Base-by-base conservation (phyloP, 805 yeast species). In the Yamadazyma akitaensis region DNA sequence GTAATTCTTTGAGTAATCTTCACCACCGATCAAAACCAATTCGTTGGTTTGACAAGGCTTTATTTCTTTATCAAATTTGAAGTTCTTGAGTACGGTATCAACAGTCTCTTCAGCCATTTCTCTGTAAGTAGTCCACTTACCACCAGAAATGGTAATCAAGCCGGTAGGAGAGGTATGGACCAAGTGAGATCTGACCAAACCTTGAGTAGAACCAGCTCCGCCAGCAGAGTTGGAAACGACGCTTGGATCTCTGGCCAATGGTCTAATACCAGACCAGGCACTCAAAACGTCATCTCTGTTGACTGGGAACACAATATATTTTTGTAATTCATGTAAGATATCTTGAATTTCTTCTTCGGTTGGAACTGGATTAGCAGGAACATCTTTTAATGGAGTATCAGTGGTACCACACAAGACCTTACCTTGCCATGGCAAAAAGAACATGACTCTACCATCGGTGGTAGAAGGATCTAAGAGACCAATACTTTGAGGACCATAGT, bases 81-180 rank as follows among this genome's bases (percentile, higher is more conserved):
- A 68, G 37, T 62, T 55, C 60, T 79, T 73, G 40, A 88, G 75
- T 44, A 86, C 81, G 55, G 80, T 81, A 65, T 88, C 84, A 40
- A 91, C 83, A 38, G 96, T 88, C 72, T 92, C 96, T 71, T 91
- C 84, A 18, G 97, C 96, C 97, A 91, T 91, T 73, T 89, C 96
- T 73, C 97, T 80, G 75, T 91, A 92, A 32, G 98, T 91, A 44
- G 98, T 91, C 98, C 98, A 91, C 72, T 91, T 91, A 65, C 98
- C 98, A 60, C 97, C 98, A 16, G 96, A 84, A 55, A 91, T 86
- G 34, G 98, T 91, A 34, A 91, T 75, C 56, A 91, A 77, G 21
- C 92, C 94, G 46, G 85, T 76, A 48, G 76, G 81, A 30, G 95
- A 79, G 26, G 80, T 75, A 59, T 85, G 78, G 45, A 91, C 77